These are phyloP conservation scores for Pugionium dolabratum DNA, from an alignment of 345 rosid species.

Conservation along the genomic window DNA sequence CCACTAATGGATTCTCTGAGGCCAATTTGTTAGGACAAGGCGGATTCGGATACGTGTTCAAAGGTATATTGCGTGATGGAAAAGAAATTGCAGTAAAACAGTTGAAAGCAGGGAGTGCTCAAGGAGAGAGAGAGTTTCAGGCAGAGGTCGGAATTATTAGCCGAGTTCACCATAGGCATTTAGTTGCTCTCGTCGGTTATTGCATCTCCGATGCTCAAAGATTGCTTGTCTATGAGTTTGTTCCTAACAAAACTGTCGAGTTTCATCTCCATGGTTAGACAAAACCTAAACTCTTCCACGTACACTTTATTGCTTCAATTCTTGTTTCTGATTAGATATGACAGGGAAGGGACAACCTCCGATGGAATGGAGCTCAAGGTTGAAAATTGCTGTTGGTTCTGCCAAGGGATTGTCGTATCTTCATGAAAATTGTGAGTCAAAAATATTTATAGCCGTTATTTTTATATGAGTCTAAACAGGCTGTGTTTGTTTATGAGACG, in stretches of 20 bases:
- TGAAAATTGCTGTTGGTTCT: slow-evolving; percentile 70
- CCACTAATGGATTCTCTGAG: slow-evolving; percentile 54
- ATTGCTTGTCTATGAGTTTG: too few relatives aligned
- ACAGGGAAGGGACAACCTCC: slow-evolving; percentile 61
- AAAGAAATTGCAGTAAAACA: too few relatives aligned
- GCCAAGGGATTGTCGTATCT: slow-evolving; percentile 85
- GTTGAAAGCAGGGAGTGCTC: too few relatives aligned
- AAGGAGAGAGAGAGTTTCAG: too few relatives aligned
- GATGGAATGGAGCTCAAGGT: slow-evolving; percentile 66
- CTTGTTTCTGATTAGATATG: background rate
- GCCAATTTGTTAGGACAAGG: slow-evolving; percentile 61
- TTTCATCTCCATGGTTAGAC: slow-evolving; percentile 57
- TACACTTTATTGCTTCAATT: background rate
- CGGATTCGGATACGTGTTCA: slow-evolving; percentile 60
- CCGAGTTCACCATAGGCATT: too few relatives aligned
- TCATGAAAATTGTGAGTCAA: slow-evolving; percentile 61
- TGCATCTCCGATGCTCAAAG: too few relatives aligned
- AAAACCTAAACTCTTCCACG: too few relatives aligned
- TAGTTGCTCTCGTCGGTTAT: too few relatives aligned
- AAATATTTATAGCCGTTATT: background rate
- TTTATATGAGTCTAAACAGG: too few relatives aligned
- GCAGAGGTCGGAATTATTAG: too few relatives aligned
- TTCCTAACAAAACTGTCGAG: slow-evolving; percentile 48
- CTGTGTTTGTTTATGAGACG: background rate
- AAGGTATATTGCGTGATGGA: slow-evolving; percentile 52